phyloP scores from a whole-genome alignment of 2,329 filamentous ascomycete species.

The Xylaria sp. region DNA sequence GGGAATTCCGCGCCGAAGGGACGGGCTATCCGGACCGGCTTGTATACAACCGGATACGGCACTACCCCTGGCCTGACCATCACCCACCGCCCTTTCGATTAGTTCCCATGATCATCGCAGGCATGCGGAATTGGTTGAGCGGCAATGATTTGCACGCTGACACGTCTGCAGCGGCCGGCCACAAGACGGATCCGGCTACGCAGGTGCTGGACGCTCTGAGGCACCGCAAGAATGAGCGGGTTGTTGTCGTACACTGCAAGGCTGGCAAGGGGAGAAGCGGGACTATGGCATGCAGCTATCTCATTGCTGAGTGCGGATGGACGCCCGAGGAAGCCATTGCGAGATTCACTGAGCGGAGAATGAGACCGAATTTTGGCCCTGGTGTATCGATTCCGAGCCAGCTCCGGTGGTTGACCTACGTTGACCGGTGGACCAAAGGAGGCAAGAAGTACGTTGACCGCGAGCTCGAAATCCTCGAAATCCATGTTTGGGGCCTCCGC shows the following conservation, averaged over 20 bases:
- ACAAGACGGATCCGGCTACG: constrained; percentile 42
- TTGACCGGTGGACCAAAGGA: constrained; percentile 82
- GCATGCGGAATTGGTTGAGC: constrained; percentile 89
- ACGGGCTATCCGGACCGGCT: constrained; percentile 94
- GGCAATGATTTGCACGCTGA: constrained; percentile 58
- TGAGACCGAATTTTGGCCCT: constrained; percentile 88
- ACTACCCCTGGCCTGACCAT: constrained; percentile 97
- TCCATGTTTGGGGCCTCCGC: constrained; percentile 89
- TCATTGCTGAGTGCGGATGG: constrained; percentile 85
- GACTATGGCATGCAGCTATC: constrained; percentile 86
- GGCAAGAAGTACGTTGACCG: constrained; percentile 85
- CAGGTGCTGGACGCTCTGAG: constrained; percentile 50
- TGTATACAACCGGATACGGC: constrained; percentile 85
- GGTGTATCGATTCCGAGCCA: constrained; percentile 96
- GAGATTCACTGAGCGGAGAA: constrained; percentile 80
- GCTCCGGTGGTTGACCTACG: constrained; percentile 86
- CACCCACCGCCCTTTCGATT: constrained; percentile 94
- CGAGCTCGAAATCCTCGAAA: constrained; percentile 84
- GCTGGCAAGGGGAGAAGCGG: constrained; percentile 95
- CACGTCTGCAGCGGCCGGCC: constrained; percentile 35
- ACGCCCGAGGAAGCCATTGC: constrained; percentile 63
- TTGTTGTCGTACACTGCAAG: constrained; percentile 96
- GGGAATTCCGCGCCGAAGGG: constrained; percentile 97
- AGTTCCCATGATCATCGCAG: constrained; percentile 88
- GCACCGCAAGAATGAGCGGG: constrained; percentile 61